Conservation (phyloP, 805 yeast species). For the Suhomyces vadensis region DNA sequence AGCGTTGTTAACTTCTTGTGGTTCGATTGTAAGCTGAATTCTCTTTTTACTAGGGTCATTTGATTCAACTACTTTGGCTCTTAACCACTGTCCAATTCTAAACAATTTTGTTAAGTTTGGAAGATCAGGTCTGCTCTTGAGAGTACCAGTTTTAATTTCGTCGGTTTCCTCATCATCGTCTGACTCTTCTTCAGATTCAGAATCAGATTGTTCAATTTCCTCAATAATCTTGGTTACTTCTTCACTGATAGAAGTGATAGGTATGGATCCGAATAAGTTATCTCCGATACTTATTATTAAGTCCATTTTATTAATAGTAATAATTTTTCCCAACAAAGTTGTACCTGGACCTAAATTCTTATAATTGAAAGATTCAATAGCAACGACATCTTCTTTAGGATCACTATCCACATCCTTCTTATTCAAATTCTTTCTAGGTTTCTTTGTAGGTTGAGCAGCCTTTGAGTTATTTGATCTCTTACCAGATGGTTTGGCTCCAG, state of each 20-base stretch:
- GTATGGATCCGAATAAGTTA: conserved; percentile 74
- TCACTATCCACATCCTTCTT: conserved; percentile 15
- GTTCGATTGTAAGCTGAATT: conserved; percentile 72
- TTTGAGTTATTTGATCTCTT: conserved; percentile 31
- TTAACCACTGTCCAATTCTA: conserved; percentile 78
- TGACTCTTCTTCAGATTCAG: conserved; percentile 44
- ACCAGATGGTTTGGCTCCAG: conserved; percentile 22
- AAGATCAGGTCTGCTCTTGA: conserved; percentile 38
- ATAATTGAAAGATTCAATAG: conserved; percentile 63
- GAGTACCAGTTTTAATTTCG: conserved; percentile 23
- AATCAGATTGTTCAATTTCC: conserved; percentile 44
- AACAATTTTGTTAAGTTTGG: conserved; percentile 61
- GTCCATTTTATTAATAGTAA: conserved; percentile 59
- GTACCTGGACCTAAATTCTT: conserved; percentile 71
- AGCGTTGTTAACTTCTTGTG: conserved; percentile 63
- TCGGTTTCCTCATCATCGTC: conserved; percentile 38
- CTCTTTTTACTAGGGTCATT: conserved; percentile 53
- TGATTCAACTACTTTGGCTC: conserved; percentile 71
- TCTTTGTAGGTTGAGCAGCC: conserved; percentile 26
- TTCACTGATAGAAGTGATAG: conserved; percentile 70
- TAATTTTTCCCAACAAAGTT: conserved; percentile 73
- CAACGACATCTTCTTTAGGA: conserved; percentile 36
- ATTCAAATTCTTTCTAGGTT: conserved; percentile 19
- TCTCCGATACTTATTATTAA: conserved; percentile 75
- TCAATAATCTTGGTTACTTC: conserved; percentile 60